Conservation (phyloP, 352 stramenopile species). For the Pythium pyrilobum region DNA sequence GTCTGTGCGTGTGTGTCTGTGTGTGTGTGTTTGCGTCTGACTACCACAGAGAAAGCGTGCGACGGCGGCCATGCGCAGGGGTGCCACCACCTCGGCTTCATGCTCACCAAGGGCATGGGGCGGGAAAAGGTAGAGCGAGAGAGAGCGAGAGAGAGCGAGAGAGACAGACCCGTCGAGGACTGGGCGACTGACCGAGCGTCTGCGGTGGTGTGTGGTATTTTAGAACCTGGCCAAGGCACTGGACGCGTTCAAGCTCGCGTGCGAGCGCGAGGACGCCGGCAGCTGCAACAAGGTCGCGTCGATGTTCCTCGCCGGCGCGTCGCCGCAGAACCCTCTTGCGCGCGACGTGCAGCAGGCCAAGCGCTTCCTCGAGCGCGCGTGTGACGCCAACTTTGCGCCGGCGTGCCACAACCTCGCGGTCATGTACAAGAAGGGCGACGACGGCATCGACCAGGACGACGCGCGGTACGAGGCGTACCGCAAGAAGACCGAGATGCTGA, state of each 20-base stretch:
- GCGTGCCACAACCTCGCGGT: slow-evolving; percentile 87
- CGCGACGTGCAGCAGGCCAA: slow-evolving; percentile 59
- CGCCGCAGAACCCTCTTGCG: slow-evolving; percentile 27
- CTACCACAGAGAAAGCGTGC: slow-evolving; percentile 63
- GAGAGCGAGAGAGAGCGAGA: too few relatives aligned
- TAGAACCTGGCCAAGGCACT: slow-evolving; percentile 58
- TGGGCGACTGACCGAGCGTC: too few relatives aligned
- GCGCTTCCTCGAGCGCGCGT: slow-evolving; percentile 63
- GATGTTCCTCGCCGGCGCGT: slow-evolving; percentile 52
- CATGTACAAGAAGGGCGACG: slow-evolving; percentile 87
- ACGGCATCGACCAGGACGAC: slow-evolving; percentile 57
- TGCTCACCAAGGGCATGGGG: slow-evolving; percentile 68
- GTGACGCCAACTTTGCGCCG: slow-evolving; percentile 79
- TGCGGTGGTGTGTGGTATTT: not conserved
- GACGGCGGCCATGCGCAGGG: slow-evolving; percentile 61
- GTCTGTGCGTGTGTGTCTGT: too few relatives aligned
- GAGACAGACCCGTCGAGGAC: too few relatives aligned
- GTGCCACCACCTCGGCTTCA: slow-evolving; percentile 84
- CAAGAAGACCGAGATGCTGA: slow-evolving; percentile 68
- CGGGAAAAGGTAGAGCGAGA: slow-evolving; percentile 45
- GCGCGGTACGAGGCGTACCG: slow-evolving; percentile 68
- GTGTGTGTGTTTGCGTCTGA: not conserved
- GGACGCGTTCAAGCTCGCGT: slow-evolving; percentile 70
- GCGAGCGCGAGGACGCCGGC: slow-evolving; percentile 60
- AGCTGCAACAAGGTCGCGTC: slow-evolving; percentile 82